Conservation (phyloP, 2,329 filamentous ascomycete species). For the Thyridium curvatum region DNA sequence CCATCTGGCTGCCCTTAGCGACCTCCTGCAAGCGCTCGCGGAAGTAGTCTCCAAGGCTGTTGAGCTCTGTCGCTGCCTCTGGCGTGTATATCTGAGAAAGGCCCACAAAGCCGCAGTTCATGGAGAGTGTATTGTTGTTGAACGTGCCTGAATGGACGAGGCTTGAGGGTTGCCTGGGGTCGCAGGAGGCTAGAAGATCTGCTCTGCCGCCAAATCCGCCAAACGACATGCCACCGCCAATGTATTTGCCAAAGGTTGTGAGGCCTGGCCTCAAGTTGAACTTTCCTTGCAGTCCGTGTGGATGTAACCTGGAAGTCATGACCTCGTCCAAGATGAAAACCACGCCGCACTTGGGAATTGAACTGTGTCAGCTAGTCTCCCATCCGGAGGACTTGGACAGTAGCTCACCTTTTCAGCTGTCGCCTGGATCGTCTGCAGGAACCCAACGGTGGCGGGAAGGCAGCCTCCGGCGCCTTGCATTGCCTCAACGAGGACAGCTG, state of each 20-base stretch:
- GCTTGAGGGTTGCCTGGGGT: conserved; percentile 32
- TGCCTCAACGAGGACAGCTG: conserved; percentile 59
- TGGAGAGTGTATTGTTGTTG: conserved; percentile 60
- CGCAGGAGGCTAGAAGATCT: conserved; percentile 53
- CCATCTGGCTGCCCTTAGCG: conserved; percentile 26
- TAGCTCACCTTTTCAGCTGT: conserved; percentile 32
- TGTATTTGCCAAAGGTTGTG: conserved; percentile 25
- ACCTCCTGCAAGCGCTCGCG: conserved; percentile 20
- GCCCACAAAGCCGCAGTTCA: conserved; percentile 44
- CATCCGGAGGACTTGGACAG: neutral
- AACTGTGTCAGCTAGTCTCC: too few relatives aligned
- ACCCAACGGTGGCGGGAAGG: conserved; percentile 41
- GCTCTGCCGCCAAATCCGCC: conserved; percentile 58
- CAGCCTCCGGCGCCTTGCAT: conserved; percentile 61
- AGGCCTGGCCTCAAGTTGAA: conserved; percentile 49
- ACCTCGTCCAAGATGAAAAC: conserved; percentile 67
- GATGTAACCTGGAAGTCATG: conserved; percentile 56
- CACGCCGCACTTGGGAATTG: conserved; percentile 35
- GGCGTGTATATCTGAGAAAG: conserved; percentile 27
- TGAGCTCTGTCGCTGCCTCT: conserved; percentile 22
- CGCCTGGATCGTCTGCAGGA: conserved; percentile 43
- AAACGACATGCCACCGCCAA: conserved; percentile 61
- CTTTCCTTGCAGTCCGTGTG: conserved; percentile 38
- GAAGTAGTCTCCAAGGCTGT: conserved; percentile 21
- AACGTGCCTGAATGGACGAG: conserved; percentile 58